Conservation (phyloP, 768 basidiomycete genomes). For the Suillus luteus region DNA sequence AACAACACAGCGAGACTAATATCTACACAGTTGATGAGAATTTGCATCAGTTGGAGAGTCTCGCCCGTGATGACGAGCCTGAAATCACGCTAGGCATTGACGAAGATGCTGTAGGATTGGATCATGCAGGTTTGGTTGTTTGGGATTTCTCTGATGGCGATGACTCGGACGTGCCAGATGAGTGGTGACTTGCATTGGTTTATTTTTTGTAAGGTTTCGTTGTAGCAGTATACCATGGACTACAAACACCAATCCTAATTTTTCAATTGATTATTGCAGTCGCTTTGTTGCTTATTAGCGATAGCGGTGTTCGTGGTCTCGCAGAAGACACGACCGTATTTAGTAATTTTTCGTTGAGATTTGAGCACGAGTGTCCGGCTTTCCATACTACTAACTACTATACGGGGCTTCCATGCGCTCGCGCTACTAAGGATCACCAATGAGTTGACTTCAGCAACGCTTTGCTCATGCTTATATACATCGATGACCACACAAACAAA, state of each 20-base stretch:
- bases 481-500: too few species aligned
- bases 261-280: background rate
- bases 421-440: too few species aligned
- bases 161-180: background rate
- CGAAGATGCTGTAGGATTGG: background rate
- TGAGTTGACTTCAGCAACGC: too few species aligned
- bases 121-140: background rate
- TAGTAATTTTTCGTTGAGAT: background rate
- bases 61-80: background rate
- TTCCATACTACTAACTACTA: background rate
- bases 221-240: background rate
- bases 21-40: background rate
- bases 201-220: background rate
- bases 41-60: constrained; percentile 1
- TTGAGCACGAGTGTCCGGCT: background rate
- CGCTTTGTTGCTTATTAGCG: background rate
- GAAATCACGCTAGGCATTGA: background rate
- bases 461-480: too few species aligned
- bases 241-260: background rate
- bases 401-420: too few species aligned
- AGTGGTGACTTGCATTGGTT: background rate
- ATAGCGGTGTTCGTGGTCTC: background rate
- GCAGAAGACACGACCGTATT: background rate
- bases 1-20: background rate
- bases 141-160: background rate